Base-by-base conservation (phyloP, 2,329 filamentous ascomycete species). In the Fusarium lyarnte region DNA sequence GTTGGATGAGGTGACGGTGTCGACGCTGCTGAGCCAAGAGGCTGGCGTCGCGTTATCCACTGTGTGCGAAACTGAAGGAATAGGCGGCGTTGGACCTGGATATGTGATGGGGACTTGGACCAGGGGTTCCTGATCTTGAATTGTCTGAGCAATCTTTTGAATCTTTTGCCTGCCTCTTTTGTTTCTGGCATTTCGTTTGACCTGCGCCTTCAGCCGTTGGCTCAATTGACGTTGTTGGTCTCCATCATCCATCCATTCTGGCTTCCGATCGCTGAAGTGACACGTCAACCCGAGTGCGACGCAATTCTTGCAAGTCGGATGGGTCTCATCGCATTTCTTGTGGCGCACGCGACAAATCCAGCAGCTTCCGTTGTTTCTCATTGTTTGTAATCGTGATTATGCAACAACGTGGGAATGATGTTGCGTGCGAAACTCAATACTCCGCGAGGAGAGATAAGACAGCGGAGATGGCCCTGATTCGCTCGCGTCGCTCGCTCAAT, bases 181-280 rank as follows among this genome's bases (percentile, higher is more conserved):
- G 14, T 69, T 58, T 31, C 70, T 75, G 5, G 74, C 73, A 51
- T 73, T 73, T 8, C 74, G 52, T 25, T 68, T 79, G 58, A 79
- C 70, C 42, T 78, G 68, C 4, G 64, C 68, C 19, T 77, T 78
- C 55, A 79, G 57, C 6, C 58, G 62, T 11, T 74, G 57, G 6
- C 74, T 65, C 72, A 78, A 76, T 21, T 78, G 71, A 17, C 71
- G 69, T 36, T 79, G 74, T 25, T 54, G 63, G 4, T 49, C 45
- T 19, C 65, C 75, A 21, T 69, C 82, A 63, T 87, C 84, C 83
- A 87, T 86, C 85, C 85, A 87, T 21, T 81, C 81, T 17, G 85
- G 85, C 70, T 84, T 86, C 21, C 70, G 70, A 5, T 82, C 75
- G 72, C 80, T 77, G 76, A 84, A 86, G 54, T 85, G 75, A 68